phyloP scores from a whole-genome alignment of 2,329 filamentous ascomycete species.

The Fusarium verrucosum region DNA sequence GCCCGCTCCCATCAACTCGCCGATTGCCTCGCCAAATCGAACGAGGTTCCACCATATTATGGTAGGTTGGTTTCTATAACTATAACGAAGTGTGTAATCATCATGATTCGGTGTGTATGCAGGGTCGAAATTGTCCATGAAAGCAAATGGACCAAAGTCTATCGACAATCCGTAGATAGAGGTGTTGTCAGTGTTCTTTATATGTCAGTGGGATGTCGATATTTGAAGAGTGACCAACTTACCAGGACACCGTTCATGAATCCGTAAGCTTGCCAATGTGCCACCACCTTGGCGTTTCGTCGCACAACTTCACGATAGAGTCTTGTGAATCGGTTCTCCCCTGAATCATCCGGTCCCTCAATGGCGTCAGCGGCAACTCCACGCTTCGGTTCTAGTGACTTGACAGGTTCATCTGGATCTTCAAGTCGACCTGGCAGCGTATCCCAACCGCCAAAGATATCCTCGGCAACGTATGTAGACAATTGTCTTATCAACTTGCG shows the following conservation, averaged over 20 bases:
- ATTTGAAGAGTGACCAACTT: constrained; percentile 8
- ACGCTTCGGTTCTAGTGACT: constrained; percentile 56
- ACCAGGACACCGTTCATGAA: constrained; percentile 96
- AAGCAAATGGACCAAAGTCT: constrained; percentile 96
- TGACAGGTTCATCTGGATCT: constrained; percentile 59
- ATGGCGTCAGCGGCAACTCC: constrained; percentile 66
- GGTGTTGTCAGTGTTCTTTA: constrained; percentile 91
- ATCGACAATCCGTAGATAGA: constrained; percentile 88
- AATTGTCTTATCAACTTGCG: constrained; percentile 76
- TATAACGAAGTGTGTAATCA: constrained; percentile 85
- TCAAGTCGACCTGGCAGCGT: constrained; percentile 72
- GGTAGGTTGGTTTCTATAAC: constrained; percentile 91
- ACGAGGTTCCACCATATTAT: constrained; percentile 99
- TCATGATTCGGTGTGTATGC: constrained; percentile 97
- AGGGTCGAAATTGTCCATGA: constrained; percentile 96
- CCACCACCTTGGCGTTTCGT: constrained; percentile 87
- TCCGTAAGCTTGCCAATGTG: constrained; percentile 96
- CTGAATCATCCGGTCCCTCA: constrained; percentile 72
- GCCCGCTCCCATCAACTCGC: constrained; percentile 86
- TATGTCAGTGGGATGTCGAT: constrained; percentile 32
- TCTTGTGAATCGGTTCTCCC: constrained; percentile 87
- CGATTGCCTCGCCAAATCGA: constrained; percentile 86
- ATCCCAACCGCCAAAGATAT: constrained; percentile 89
- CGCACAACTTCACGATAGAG: constrained; percentile 88
- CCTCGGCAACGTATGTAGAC: constrained; percentile 84